Percentiles rank a stretch among this genome's conserved stretches.
phyloP scores from a whole-genome alignment of 257 asterid genomes.

The Solanum pennellii region DNA sequence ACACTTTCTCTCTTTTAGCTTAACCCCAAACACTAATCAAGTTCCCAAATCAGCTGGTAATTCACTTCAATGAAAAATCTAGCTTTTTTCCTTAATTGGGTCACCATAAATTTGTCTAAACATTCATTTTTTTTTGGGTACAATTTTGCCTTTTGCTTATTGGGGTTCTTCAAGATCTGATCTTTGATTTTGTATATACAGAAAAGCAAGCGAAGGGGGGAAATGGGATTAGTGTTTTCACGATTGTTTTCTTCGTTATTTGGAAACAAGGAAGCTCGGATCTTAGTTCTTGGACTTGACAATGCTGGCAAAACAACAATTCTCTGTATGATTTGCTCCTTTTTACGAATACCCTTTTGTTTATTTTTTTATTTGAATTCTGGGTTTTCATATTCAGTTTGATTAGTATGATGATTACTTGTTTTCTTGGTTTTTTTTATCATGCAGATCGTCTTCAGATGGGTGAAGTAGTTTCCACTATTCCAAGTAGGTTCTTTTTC shows the following conservation, averaged over 20 bases:
- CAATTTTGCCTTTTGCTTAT: not conserved
- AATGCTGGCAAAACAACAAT: constrained; percentile 98
- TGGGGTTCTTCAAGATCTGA: not conserved
- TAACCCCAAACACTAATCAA: not conserved
- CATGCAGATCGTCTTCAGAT: constrained; percentile 89
- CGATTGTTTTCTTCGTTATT: constrained; percentile 73
- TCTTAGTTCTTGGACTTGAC: constrained; percentile 88
- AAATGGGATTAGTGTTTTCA: constrained; percentile 81
- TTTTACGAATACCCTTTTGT: not conserved
- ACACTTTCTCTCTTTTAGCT: not conserved
- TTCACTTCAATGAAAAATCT: not conserved
- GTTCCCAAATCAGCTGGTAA: not conserved
- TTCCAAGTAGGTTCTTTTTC: constrained; percentile 51
- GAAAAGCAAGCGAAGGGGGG: constrained; percentile 22
- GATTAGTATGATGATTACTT: not conserved
- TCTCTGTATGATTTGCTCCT: constrained; percentile 32
- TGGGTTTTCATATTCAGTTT: not conserved
- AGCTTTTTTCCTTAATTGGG: not conserved
- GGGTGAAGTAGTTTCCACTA: constrained; percentile 98
- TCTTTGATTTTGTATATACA: not conserved
- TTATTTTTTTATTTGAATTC: not conserved
- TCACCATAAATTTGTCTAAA: not conserved
- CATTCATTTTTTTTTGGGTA: not conserved
- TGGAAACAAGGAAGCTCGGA: constrained; percentile 97
- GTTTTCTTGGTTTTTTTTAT: not conserved